phyloP scores from a whole-genome alignment of 192 early-diverging fungal genomes.

The Spizellomyces sp. region DNA sequence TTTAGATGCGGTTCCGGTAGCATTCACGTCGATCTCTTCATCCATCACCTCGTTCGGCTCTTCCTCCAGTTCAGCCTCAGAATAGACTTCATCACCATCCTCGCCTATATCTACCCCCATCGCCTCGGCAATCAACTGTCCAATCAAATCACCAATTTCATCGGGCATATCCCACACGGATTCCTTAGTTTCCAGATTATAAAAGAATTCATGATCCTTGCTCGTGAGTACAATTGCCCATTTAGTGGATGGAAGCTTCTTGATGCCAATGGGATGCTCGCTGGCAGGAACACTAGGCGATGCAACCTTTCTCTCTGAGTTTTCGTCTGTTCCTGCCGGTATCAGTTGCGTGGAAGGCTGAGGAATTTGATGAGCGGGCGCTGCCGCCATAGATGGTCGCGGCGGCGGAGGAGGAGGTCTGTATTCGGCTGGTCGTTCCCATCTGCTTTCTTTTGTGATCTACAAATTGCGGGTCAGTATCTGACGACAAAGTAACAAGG shows the following conservation, averaged over 20 bases:
- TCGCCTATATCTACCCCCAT: conserved; percentile 42
- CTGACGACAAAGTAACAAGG: neutral
- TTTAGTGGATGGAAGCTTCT: conserved; percentile 63
- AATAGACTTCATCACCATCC: conserved; percentile 30
- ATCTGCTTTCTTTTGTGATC: conserved; percentile 68
- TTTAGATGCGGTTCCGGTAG: neutral
- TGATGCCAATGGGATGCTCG: conserved; percentile 36
- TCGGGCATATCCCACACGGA: conserved; percentile 73
- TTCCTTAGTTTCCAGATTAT: conserved; percentile 67
- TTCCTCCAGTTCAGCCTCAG: conserved; percentile 16
- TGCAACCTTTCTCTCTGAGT: neutral
- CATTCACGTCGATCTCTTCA: conserved; percentile 28
- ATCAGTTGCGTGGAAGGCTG: neutral
- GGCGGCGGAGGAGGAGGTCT: conserved; percentile 22
- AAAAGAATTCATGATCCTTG: conserved; percentile 74
- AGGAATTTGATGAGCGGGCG: neutral
- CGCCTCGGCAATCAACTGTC: conserved; percentile 54
- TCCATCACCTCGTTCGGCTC: conserved; percentile 37
- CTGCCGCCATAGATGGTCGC: conserved; percentile 5
- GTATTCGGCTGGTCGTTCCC: conserved; percentile 49
- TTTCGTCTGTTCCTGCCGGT: conserved; percentile 21
- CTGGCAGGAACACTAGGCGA: neutral
- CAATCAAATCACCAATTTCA: conserved; percentile 53
- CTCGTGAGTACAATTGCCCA: conserved; percentile 79
- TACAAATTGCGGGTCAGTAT: neutral